A percentile compares a stretch with the other conserved stretches of the same genome.
Evolutionary conservation across 2,329 filamentous ascomycete species (phyloP).

Genomic region (Thyridium curvatum): DNA sequence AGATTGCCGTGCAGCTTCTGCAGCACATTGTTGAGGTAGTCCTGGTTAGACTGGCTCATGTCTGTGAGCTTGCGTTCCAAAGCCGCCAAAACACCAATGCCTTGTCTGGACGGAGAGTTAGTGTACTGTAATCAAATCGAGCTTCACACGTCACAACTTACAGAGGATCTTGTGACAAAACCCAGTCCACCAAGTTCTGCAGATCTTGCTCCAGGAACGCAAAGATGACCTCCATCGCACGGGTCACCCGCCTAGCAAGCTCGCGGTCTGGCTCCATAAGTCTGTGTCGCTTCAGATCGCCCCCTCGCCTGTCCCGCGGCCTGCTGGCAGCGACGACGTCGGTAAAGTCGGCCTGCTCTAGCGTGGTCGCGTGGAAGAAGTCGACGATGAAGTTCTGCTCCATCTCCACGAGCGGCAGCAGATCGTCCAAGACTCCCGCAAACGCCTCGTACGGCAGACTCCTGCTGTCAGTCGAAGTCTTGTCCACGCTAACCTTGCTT

Average conservation of each 20-base stretch:
- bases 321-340: conserved; percentile 64
- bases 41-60: conserved; percentile 85
- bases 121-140: conserved; percentile 4
- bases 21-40: conserved; percentile 72
- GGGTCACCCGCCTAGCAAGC: conserved; percentile 77
- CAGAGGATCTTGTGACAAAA: conserved; percentile 72
- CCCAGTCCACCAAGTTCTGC: conserved; percentile 77
- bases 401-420: conserved; percentile 76
- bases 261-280: conserved; percentile 85
- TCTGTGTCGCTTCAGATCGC: conserved; percentile 66
- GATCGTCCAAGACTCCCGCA: conserved; percentile 70
- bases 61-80: conserved; percentile 74
- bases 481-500: conserved; percentile 35
- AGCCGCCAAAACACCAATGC: conserved; percentile 75
- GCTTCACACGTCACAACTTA: conserved; percentile 38
- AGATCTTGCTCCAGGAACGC: conserved; percentile 74
- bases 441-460: conserved; percentile 78
- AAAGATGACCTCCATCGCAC: conserved; percentile 85
- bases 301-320: conserved; percentile 63
- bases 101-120: conserved; percentile 58
- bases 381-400: conserved; percentile 98
- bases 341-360: conserved; percentile 74
- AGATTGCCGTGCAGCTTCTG: conserved; percentile 74
- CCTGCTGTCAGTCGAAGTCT: conserved; percentile 58
- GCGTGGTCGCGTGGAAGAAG: conserved; percentile 89